phyloP scores from a whole-genome alignment of 495 filamentous ascomycete genomes.

The Astrothelium subdiscretum region DNA sequence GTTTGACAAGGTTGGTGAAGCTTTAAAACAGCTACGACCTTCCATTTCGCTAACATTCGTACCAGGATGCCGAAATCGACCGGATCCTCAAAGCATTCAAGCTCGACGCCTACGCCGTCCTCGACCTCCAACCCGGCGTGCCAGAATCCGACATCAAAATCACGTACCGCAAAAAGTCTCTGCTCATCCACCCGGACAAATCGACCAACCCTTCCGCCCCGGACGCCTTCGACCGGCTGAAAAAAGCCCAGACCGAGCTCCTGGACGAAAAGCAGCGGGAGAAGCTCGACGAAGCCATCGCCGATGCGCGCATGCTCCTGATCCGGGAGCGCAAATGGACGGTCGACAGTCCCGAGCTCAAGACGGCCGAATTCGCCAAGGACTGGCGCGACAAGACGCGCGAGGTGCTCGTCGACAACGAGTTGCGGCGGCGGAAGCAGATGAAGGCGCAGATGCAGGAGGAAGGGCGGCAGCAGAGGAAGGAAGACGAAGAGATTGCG shows the following conservation, averaged over 20 bases:
- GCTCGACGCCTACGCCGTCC: conserved; percentile 87
- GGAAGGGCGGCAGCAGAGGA: conserved; percentile 82
- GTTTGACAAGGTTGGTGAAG: conserved; percentile 53
- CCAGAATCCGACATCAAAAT: conserved; percentile 93
- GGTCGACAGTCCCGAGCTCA: conserved; percentile 70
- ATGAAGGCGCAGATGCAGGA: conserved; percentile 91
- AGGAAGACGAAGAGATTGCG: conserved; percentile 76
- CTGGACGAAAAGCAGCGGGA: conserved; percentile 87
- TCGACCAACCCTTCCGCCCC: conserved; percentile 83
- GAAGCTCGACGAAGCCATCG: conserved; percentile 84
- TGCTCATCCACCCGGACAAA: conserved; percentile 98
- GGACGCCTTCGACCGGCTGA: conserved; percentile 92
- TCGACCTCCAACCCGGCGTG: conserved; percentile 91
- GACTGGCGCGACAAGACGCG: conserved; percentile 91
- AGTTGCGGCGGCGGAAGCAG: conserved; percentile 72
- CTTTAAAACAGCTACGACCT: conserved; percentile 6
- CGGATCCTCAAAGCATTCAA: conserved; percentile 84
- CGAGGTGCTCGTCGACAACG: conserved; percentile 84
- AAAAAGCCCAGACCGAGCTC: conserved; percentile 82
- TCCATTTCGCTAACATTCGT: conserved; percentile 2
- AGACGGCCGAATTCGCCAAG: conserved; percentile 62
- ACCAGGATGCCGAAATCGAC: conserved; percentile 87
- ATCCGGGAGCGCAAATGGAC: conserved; percentile 92
- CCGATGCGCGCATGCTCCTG: conserved; percentile 85
- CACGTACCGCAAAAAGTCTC: conserved; percentile 86